Evolutionary conservation across 2,329 filamentous ascomycete genomes (phyloP).

Genomic region (Microthyrium microscopicum): DNA sequence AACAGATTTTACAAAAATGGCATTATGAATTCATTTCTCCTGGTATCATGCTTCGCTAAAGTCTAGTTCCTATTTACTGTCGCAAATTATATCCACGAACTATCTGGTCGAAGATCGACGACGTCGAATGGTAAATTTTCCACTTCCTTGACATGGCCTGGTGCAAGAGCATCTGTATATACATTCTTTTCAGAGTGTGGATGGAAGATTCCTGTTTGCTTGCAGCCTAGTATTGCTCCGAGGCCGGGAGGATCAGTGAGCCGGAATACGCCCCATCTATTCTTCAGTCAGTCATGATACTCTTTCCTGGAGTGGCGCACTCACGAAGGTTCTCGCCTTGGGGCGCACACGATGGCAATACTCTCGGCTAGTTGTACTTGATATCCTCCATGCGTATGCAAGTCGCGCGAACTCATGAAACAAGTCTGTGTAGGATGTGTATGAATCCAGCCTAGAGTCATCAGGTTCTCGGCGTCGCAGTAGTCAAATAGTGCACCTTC

Average conservation of each 20-base stretch:
- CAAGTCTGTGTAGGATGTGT: slow-evolving; percentile 94
- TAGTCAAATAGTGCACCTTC: slow-evolving; percentile 76
- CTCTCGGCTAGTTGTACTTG: slow-evolving; percentile 95
- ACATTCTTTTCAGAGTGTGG: slow-evolving; percentile 54
- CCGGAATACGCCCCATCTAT: slow-evolving; percentile 77
- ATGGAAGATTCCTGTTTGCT: slow-evolving; percentile 67
- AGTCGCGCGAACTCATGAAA: slow-evolving; percentile 88
- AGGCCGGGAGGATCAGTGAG: slow-evolving; percentile 86
- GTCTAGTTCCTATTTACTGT: no score
- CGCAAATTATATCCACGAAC: not conserved
- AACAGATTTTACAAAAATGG: no score
- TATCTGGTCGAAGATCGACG: slow-evolving; percentile 38
- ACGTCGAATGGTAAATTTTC: slow-evolving; percentile 43
- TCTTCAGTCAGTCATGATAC: not conserved
- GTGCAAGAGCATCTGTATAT: slow-evolving; percentile 53
- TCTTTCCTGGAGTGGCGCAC: slow-evolving; percentile 17
- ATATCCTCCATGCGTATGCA: slow-evolving; percentile 88
- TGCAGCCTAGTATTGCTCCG: slow-evolving; percentile 67
- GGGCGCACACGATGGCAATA: slow-evolving; percentile 91
- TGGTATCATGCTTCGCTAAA: no score
- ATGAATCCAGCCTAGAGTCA: slow-evolving; percentile 93
- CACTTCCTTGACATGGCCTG: slow-evolving; percentile 42
- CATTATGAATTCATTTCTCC: no score
- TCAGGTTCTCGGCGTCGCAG: slow-evolving; percentile 65
- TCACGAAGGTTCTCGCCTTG: slow-evolving; percentile 59